Evolutionary conservation across 257 asterid genomes (phyloP), one percentile per base, ranked within the genome.

Genomic region (Datura wrightii): DNA sequence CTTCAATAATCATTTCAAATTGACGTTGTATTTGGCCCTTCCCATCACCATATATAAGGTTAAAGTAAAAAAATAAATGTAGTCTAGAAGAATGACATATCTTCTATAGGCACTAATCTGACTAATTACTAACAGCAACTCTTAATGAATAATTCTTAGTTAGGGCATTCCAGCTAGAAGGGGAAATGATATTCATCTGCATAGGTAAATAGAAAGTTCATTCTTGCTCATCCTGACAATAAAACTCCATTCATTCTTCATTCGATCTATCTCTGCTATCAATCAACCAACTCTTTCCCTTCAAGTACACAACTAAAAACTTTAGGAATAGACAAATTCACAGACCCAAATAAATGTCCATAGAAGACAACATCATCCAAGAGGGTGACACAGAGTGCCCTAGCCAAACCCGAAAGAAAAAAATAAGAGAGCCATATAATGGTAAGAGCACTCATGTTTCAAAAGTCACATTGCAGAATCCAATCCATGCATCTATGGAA

Each of bases 1-100:
- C 70, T 83, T 39, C 39, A 53, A 80, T 5, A 16, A 69, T 44
- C 16, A 67, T 65, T 67, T 50, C 10, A 82, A 82, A 82, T 10
- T 69, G 80, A 80, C 31, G 5, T 39, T 42, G 24, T 67, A 2
- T 82, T 44, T 82, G 9, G 41, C 46, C n/a, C 31, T 5, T 8
- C 9, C 37, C 79, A 37, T 70, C 55, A 46, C 2, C 10, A 71
- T 42, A 8, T 10, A 42, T 4, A 70, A 42, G 55, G 18, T 4
- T 42, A 9, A 9, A 70, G 18, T 4, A 18, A 71, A 10, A 18
- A 3, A 4, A 18, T 71, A 42, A 70, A 42, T 8, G 8, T 5
- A 5, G 53, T n/a, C 37, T 2, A 1, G 36, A 69, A 69, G 1
- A 69, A 69, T 41, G 46, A 41, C 50, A 24, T 24, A 24, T 24